phyloP scores from a whole-genome alignment of 768 basidiomycete species.

The Boletus vermiculosoides region DNA sequence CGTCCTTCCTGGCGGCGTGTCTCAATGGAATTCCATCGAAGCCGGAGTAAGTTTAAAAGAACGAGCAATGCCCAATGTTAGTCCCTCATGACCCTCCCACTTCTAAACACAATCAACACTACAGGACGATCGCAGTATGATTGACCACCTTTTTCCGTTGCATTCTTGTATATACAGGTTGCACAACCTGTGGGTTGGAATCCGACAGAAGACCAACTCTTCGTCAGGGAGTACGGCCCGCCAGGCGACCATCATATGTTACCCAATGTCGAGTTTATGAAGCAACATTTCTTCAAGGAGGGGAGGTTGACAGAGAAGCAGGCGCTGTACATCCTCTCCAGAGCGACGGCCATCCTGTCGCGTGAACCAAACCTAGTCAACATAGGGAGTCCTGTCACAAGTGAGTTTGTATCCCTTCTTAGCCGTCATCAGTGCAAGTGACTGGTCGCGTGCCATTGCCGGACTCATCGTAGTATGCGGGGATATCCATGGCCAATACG shows the following conservation, averaged over 20 bases:
- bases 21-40: slow-evolving; percentile 21
- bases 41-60: slow-evolving; percentile 26
- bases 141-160: slow-evolving; percentile 26
- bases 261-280: slow-evolving; percentile 78
- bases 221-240: slow-evolving; percentile 45
- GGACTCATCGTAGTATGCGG: slow-evolving; percentile 69
- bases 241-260: slow-evolving; percentile 40
- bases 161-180: slow-evolving; percentile 47
- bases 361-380: slow-evolving; percentile 84
- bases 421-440: slow-evolving; percentile 3
- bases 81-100: slow-evolving; percentile 22
- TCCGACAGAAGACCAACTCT: slow-evolving; percentile 78
- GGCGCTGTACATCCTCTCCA: slow-evolving; percentile 77
- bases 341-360: slow-evolving; percentile 62
- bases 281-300: slow-evolving; percentile 86
- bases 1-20: slow-evolving; percentile 23
- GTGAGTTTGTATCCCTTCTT: slow-evolving; percentile 44
- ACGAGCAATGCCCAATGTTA: slow-evolving; percentile 34
- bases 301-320: slow-evolving; percentile 81
- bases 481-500: slow-evolving; percentile 98
- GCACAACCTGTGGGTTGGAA: slow-evolving; percentile 59
- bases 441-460: slow-evolving; percentile 6
- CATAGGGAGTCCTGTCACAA: slow-evolving; percentile 87
- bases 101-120: slow-evolving; percentile 9
- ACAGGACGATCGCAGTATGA: slow-evolving; percentile 24